Percentiles rank a stretch among this genome's conserved stretches.
These are phyloP conservation scores for Thalassiosira oceanica DNA, from an alignment of 352 stramenopile genomes.

Conservation along the genomic window DNA sequence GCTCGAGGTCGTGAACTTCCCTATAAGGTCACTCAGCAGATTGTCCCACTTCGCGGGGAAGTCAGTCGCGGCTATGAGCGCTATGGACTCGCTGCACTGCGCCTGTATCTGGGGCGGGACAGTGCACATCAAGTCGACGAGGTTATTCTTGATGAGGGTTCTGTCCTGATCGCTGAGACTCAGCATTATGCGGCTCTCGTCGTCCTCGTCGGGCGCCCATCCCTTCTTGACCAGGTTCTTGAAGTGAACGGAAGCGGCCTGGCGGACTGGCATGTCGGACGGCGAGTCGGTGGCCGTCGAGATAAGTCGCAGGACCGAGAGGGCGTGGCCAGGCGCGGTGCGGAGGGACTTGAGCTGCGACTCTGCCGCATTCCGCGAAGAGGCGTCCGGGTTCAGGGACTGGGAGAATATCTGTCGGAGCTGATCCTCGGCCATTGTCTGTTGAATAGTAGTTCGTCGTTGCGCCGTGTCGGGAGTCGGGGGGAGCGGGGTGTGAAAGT, in stretches of 20 bases:
- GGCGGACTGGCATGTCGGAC: slow-evolving; percentile 45
- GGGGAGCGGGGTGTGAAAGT: too few relatives aligned
- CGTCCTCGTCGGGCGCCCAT: slow-evolving; percentile 87
- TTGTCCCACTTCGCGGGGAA: slow-evolving; percentile 96
- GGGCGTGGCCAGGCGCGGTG: slow-evolving; percentile 44
- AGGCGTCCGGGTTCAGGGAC: slow-evolving; percentile 63
- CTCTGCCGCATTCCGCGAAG: slow-evolving; percentile 61
- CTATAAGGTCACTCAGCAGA: slow-evolving; percentile 91
- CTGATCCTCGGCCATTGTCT: slow-evolving; percentile 52
- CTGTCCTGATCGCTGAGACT: slow-evolving; percentile 83
- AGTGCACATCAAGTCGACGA: slow-evolving; percentile 98
- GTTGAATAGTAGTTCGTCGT: too few relatives aligned
- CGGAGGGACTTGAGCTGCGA: slow-evolving; percentile 42
- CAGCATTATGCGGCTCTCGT: slow-evolving; percentile 51
- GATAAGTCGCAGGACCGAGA: slow-evolving; percentile 64
- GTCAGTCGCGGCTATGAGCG: slow-evolving; percentile 95
- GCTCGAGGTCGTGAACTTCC: slow-evolving; percentile 87
- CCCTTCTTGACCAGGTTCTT: slow-evolving; percentile 98
- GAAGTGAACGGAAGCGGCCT: slow-evolving; percentile 85
- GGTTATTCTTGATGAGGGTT: slow-evolving; percentile 92
- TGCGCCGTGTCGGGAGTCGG: too few relatives aligned
- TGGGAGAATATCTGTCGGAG: slow-evolving; percentile 54
- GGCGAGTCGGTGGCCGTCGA: slow-evolving; percentile 12
- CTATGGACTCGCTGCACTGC: slow-evolving; percentile 95
- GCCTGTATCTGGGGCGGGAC: slow-evolving; percentile 89